Percentiles rank a stretch among this genome's conserved stretches.
These are phyloP conservation scores for Colletotrichum sp. DNA, from an alignment of 2,329 filamentous ascomycete genomes.

Conservation along the genomic window DNA sequence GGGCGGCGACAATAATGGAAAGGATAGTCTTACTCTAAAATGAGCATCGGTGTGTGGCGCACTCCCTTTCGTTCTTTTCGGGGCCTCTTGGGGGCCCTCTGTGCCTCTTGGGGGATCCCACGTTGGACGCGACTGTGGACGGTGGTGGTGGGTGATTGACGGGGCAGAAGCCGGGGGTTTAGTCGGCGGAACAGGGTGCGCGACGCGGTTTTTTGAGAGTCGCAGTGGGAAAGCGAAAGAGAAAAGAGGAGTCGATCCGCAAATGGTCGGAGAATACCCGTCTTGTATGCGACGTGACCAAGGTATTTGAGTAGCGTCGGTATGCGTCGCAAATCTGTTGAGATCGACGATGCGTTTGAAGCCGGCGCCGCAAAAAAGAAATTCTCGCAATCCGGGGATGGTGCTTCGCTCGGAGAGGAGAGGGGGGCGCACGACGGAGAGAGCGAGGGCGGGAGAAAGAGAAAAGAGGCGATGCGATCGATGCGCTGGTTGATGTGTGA, in stretches of 20 bases:
- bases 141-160: neutral
- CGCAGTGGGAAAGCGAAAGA: neutral
- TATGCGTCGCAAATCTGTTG: neutral
- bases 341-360: conserved; percentile 4
- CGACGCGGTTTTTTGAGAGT: neutral
- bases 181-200: neutral
- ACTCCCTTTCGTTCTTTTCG: conserved; percentile 3
- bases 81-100: neutral
- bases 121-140: neutral
- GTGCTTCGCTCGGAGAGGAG: neutral
- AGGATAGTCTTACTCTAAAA: conserved; percentile 30
- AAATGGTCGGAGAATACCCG: conserved; percentile 2
- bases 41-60: conserved; percentile 27
- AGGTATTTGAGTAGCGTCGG: neutral
- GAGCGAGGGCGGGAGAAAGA: neutral
- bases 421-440: neutral
- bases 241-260: conserved; percentile 9
- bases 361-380: neutral
- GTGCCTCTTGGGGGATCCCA: neutral
- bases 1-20: neutral
- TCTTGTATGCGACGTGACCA: neutral
- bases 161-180: neutral
- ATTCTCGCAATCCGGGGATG: neutral
- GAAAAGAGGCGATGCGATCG: neutral
- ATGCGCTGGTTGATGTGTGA: neutral